Conservation (phyloP, 257 asterid species). For the Gardenia jasminoides region DNA sequence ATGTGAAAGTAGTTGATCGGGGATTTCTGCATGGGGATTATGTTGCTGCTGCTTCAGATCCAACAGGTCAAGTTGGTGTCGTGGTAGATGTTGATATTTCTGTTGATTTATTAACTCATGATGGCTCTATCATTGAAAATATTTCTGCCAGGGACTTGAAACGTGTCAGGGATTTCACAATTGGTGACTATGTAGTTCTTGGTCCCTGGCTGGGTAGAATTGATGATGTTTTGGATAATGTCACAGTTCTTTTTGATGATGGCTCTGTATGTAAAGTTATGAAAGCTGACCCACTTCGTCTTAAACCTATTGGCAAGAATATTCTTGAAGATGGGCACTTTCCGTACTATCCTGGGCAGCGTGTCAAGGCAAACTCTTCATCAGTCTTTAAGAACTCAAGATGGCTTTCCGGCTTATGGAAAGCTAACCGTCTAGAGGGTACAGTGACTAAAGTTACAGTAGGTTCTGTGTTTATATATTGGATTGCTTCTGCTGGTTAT, state of each 20-base stretch:
- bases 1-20: conserved; percentile 74
- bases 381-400: conserved; percentile 92
- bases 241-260: conserved; percentile 88
- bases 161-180: conserved; percentile 77
- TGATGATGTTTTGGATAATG: conserved; percentile 90
- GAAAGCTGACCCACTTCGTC: conserved; percentile 85
- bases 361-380: conserved; percentile 86
- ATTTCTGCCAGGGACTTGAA: conserved; percentile 59
- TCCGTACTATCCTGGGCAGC: conserved; percentile 97
- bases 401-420: conserved; percentile 96
- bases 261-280: conserved; percentile 89
- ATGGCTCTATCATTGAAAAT: conserved; percentile 56
- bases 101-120: conserved; percentile 64
- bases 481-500: conserved; percentile 99
- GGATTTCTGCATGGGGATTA: conserved; percentile 95
- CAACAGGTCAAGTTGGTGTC: conserved; percentile 91
- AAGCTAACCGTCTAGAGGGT: conserved; percentile 83
- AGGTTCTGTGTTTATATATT: conserved; percentile 82
- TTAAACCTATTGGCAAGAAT: conserved; percentile 75
- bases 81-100: conserved; percentile 73
- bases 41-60: conserved; percentile 86
- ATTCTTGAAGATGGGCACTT: conserved; percentile 84
- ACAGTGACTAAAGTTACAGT: conserved; percentile 91
- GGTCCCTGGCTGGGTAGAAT: conserved; percentile 99
- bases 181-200: conserved; percentile 89